Percentiles rank a stretch among this genome's conserved stretches.
Conservation (phyloP, 1,284 basidiomycete genomes). For the Rhizoctonia solani region DNA sequence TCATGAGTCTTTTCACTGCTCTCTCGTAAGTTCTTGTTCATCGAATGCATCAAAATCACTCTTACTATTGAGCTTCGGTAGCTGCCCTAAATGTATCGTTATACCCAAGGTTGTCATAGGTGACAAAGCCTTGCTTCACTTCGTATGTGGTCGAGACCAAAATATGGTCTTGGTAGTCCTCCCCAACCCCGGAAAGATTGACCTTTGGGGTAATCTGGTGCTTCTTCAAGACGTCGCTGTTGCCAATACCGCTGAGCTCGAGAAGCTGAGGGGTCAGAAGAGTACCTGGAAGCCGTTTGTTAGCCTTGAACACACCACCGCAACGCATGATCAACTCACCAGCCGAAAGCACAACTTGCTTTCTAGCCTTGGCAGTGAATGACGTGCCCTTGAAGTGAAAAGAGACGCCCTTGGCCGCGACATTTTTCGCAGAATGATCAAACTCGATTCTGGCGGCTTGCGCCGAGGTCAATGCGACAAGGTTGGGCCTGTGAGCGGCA, state of each 20-base stretch:
- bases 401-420: too few relatives aligned
- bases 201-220: constrained; percentile 48
- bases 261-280: constrained; percentile 56
- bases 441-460: background rate
- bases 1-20: constrained; percentile 21
- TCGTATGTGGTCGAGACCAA: constrained; percentile 29
- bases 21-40: background rate
- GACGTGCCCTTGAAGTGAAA: constrained; percentile 41
- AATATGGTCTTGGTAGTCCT: constrained; percentile 51
- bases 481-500: too few relatives aligned
- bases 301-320: constrained; percentile 31
- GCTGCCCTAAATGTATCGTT: too few relatives aligned
- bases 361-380: constrained; percentile 42
- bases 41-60: background rate
- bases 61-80: constrained; percentile 31
- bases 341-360: constrained; percentile 51
- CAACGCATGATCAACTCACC: constrained; percentile 37
- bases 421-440: background rate
- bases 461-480: too few relatives aligned
- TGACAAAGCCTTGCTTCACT: constrained; percentile 16
- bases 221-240: constrained; percentile 45
- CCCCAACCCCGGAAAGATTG: constrained; percentile 48
- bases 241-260: too few relatives aligned
- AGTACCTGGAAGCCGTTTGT: constrained; percentile 52
- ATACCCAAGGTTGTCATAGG: constrained; percentile 30